Evolutionary conservation across 306 rosid species (phyloP), one percentile per base, ranked within the genome.

Genomic region (Quercus parvula): DNA sequence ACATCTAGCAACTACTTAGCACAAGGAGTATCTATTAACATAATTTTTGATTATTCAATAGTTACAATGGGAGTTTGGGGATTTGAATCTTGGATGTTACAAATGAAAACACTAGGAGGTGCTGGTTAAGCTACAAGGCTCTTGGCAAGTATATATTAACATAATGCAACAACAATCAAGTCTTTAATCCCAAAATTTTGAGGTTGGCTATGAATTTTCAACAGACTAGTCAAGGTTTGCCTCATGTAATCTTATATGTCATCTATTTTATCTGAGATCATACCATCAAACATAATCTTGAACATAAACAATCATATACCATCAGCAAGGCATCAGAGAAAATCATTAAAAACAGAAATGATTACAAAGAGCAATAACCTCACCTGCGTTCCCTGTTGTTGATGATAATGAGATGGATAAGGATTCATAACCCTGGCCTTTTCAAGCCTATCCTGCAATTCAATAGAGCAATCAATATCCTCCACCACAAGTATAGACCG

Each of bases 401-500:
- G 44, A 38, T 38, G 44, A 38, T 38, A 9, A 63, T 19, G 54
- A 54, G 6, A 73, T 3, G 33, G 19, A 74, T 0, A 49, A 67
- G 2, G 67, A 25, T 41, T 38, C 27, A 11, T 17, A 19, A 58
- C 69, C 41, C 57, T 76, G 49, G 62, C 74, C 17, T 27, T 22
- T 10, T 35, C 33, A 72, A 54, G 69, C 59, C 85, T 61, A 4
- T 76, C 12, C 49, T 73, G 73, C 56, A 77, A 51, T 35, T 56
- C 75, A 17, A 63, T 52, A 51, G 78, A 54, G 46, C 86, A 75
- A 71, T 83, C 86, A 7, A 83, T 56, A 28, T 83, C 83, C 70
- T 79, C 83, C 44, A 83, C 79, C 31, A 83, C 83, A 55, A 83
- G 77, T 12, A 83, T 75, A 1, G 83, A 83, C 11, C 66, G 64